A percentile compares a stretch with the other conserved stretches of the same genome.
Evolutionary conservation across 2,329 filamentous ascomycete species (phyloP).

Genomic region (Hymenoscyphus scutula): DNA sequence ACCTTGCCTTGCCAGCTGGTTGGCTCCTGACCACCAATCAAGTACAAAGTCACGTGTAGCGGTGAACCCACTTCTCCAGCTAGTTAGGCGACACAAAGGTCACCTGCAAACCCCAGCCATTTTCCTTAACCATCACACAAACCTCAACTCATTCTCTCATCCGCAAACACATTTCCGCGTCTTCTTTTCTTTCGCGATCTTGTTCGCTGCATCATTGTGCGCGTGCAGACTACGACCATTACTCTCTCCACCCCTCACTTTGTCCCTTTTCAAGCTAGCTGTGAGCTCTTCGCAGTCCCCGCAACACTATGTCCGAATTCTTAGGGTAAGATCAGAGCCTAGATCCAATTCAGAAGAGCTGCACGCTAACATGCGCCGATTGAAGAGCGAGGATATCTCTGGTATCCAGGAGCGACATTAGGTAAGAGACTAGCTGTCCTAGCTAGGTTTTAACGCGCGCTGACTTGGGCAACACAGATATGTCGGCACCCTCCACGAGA

Average conservation of each 20-base stretch:
- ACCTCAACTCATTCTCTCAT: slow-evolving; percentile 4
- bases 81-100: slow-evolving; percentile 9
- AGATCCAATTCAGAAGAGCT: slow-evolving; percentile 9
- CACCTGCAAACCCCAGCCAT: slow-evolving; percentile 28
- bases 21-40: too few relatives aligned
- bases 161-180: slow-evolving; percentile 14
- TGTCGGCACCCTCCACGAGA: slow-evolving; percentile 92
- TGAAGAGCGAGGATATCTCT: slow-evolving; percentile 86
- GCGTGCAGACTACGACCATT: background rate
- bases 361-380: slow-evolving; percentile 26
- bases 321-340: slow-evolving; percentile 48
- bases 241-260: background rate
- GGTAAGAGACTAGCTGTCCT: slow-evolving; percentile 54
- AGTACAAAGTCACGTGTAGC: background rate
- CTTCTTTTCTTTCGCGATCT: slow-evolving; percentile 11
- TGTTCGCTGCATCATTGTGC: slow-evolving; percentile 14
- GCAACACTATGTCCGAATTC: slow-evolving; percentile 54
- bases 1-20: too few relatives aligned
- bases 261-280: slow-evolving; percentile 27
- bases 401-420: slow-evolving; percentile 96
- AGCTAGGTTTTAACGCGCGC: slow-evolving; percentile 6
- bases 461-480: slow-evolving; percentile 60
- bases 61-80: slow-evolving; percentile 8
- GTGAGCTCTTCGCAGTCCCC: slow-evolving; percentile 33
- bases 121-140: slow-evolving; percentile 25